Evolutionary conservation across 1,284 basidiomycete genomes (phyloP).

Genomic region (Hemileccinum hortonii): DNA sequence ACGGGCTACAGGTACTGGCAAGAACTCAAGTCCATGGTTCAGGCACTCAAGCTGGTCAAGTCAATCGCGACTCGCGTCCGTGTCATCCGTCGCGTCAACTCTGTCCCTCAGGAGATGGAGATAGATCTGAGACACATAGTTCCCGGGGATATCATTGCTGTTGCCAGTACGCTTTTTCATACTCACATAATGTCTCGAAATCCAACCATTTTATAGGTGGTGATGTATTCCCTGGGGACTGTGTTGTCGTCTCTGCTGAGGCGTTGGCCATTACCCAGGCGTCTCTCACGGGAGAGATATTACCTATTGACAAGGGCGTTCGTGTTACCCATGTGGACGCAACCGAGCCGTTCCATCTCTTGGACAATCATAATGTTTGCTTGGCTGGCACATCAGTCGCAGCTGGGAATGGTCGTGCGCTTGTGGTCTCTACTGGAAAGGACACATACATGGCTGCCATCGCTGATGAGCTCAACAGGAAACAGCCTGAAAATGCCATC

Average conservation of each 20-base stretch:
- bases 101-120: slow-evolving; percentile 25
- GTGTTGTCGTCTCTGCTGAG: slow-evolving; percentile 32
- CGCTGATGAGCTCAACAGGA: slow-evolving; percentile 34
- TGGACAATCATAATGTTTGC: slow-evolving; percentile 30
- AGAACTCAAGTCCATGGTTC: slow-evolving; percentile 33
- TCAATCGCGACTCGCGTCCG: slow-evolving; percentile 35
- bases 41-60: slow-evolving; percentile 33
- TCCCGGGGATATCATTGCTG: slow-evolving; percentile 28
- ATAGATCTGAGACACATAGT: slow-evolving; percentile 29
- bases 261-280: slow-evolving; percentile 29
- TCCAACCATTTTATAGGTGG: slow-evolving; percentile 18
- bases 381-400: slow-evolving; percentile 34
- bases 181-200: neutral
- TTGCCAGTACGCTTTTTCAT: slow-evolving; percentile 26
- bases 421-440: slow-evolving; percentile 32
- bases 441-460: slow-evolving; percentile 36
- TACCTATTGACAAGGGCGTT: slow-evolving; percentile 28
- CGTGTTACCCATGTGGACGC: slow-evolving; percentile 17
- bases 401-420: slow-evolving; percentile 28
- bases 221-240: slow-evolving; percentile 35
- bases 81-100: slow-evolving; percentile 25
- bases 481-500: slow-evolving; percentile 30
- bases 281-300: slow-evolving; percentile 33
- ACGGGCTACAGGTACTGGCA: slow-evolving; percentile 27
- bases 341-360: slow-evolving; percentile 25